phyloP scores from a whole-genome alignment of 2,329 filamentous ascomycete species.

The Paraphaeosphaeria sporulosa region DNA sequence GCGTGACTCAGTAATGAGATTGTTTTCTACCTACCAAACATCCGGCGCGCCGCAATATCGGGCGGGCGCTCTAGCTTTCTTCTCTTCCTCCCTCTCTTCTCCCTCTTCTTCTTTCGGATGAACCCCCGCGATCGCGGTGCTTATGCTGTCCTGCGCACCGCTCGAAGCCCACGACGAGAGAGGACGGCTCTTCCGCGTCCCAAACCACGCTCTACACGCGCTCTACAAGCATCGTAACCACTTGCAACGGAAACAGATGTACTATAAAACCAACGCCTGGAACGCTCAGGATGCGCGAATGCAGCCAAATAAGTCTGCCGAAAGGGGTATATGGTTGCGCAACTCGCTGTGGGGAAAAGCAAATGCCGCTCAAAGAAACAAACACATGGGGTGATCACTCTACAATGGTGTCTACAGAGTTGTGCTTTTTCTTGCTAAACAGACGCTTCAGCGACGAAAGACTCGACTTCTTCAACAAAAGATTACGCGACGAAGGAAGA shows the following conservation, averaged over 20 bases:
- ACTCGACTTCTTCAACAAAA: conserved; percentile 43
- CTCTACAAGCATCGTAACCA: conserved; percentile 29
- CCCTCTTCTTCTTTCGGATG: neutral
- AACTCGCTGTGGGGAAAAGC: conserved; percentile 30
- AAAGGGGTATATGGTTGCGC: conserved; percentile 45
- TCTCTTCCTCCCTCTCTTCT: neutral
- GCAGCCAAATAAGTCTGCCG: conserved; percentile 24
- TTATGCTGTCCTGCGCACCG: neutral
- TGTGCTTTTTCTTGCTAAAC: conserved; percentile 46
- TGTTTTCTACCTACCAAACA: conserved; percentile 12
- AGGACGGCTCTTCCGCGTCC: neutral
- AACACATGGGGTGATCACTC: conserved; percentile 32
- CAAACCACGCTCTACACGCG: conserved; percentile 7
- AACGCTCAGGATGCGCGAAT: conserved; percentile 18
- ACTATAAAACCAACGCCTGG: conserved; percentile 24
- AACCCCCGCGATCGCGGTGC: neutral
- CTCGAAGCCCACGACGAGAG: neutral
- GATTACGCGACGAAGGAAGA: conserved; percentile 23
- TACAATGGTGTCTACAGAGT: conserved; percentile 42
- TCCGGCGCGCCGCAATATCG: neutral
- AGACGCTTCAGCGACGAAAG: conserved; percentile 45
- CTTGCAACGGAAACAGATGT: conserved; percentile 26
- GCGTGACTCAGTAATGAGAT: conserved; percentile 7
- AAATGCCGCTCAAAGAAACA: conserved; percentile 31
- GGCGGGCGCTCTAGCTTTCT: neutral